These are phyloP conservation scores for Carex pumila DNA, from an alignment of 176 grass and related monocot genomes.

Conservation along the genomic window DNA sequence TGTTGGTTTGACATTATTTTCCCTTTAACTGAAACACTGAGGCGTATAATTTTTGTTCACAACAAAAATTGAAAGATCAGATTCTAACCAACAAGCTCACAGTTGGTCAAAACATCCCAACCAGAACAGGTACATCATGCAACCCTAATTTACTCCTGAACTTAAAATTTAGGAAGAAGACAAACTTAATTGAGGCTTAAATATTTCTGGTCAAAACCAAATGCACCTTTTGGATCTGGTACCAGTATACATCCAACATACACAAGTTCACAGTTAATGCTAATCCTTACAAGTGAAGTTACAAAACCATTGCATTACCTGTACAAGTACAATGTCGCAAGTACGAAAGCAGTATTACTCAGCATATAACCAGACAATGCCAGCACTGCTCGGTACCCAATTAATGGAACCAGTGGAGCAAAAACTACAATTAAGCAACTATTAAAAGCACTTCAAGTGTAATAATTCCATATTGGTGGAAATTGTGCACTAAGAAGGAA, in stretches of 20 bases:
- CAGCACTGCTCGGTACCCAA: constrained; percentile 63
- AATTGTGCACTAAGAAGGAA: background rate
- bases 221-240: background rate
- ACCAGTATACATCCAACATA: background rate
- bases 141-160: background rate
- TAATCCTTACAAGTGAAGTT: background rate
- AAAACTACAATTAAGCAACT: constrained; percentile 41
- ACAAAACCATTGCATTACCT: constrained; percentile 37
- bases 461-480: background rate
- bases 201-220: background rate
- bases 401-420: constrained; percentile 48
- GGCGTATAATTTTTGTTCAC: background rate
- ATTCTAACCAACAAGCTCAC: background rate
- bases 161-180: background rate
- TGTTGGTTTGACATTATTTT: background rate
- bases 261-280: background rate
- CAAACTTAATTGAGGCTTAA: background rate
- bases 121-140: background rate
- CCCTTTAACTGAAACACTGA: background rate
- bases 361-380: constrained; percentile 54
- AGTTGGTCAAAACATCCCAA: background rate
- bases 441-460: background rate
- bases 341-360: constrained; percentile 55
- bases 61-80: background rate
- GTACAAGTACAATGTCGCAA: constrained; percentile 58